A percentile compares a stretch with the other conserved stretches of the same genome.
Evolutionary conservation across 1,284 basidiomycete genomes (phyloP).

Genomic region (Ustilago curta): DNA sequence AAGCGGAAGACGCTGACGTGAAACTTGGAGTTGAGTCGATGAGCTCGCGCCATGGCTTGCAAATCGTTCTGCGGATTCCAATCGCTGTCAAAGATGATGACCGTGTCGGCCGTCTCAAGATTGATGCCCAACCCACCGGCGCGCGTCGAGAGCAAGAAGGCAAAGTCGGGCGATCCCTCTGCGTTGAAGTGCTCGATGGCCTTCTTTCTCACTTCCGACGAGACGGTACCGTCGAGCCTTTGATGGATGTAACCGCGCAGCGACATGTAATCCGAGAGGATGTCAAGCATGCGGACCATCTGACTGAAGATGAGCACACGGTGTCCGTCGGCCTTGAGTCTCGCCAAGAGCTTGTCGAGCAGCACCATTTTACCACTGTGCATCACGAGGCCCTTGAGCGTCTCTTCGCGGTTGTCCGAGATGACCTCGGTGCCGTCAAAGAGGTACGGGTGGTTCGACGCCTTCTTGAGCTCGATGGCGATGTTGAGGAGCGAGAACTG

Average conservation of each 20-base stretch:
- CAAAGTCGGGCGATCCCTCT: slow-evolving; percentile 77
- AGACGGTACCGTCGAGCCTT: slow-evolving; percentile 80
- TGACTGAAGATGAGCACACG: slow-evolving; percentile 78
- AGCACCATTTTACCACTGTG: slow-evolving; percentile 72
- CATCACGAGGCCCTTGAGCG: slow-evolving; percentile 71
- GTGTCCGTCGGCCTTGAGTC: slow-evolving; percentile 71
- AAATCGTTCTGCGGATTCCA: slow-evolving; percentile 98
- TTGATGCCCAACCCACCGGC: slow-evolving; percentile 69
- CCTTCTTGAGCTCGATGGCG: slow-evolving; percentile 70
- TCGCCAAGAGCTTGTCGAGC: slow-evolving; percentile 71
- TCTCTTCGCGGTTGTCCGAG: slow-evolving; percentile 82
- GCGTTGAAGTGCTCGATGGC: slow-evolving; percentile 83
- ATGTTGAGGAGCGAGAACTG: slow-evolving; percentile 80
- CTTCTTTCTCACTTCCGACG: slow-evolving; percentile 85
- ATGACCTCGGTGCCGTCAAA: slow-evolving; percentile 93
- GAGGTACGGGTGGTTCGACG: slow-evolving; percentile 89
- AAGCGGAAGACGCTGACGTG: slow-evolving; percentile 98
- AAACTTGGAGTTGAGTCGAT: slow-evolving; percentile 75
- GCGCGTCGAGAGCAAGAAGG: slow-evolving; percentile 67
- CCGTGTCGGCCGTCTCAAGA: slow-evolving; percentile 89
- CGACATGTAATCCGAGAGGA: slow-evolving; percentile 95
- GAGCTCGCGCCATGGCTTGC: slow-evolving; percentile 97
- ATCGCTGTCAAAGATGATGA: slow-evolving; percentile 91
- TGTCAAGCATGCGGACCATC: slow-evolving; percentile 99
- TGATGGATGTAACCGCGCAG: slow-evolving; percentile 87